Evolutionary conservation across 352 stramenopile species (phyloP).

Genomic region (Thalassiosira sp.): DNA sequence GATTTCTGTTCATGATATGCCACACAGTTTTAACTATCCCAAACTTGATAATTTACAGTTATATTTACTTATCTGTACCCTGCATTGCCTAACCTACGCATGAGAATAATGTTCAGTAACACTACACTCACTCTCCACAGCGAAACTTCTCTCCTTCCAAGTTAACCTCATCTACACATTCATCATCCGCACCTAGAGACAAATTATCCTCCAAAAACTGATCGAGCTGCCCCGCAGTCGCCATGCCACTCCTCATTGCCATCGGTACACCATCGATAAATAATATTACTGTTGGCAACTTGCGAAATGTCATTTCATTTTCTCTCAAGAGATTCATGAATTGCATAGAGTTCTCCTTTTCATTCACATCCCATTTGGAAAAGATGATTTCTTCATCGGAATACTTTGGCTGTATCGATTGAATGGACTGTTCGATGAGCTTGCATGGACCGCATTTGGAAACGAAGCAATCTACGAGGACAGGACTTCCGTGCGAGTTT

Average conservation of each 20-base stretch:
- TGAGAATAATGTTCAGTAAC: too few relatives aligned
- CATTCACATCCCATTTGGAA: conserved; percentile 25
- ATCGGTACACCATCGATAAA: conserved; percentile 20
- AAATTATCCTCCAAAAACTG: conserved; percentile 32
- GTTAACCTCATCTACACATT: neutral
- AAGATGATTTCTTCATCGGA: conserved; percentile 4
- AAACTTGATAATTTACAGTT: too few relatives aligned
- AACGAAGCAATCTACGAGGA: conserved; percentile 29
- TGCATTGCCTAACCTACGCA: too few relatives aligned
- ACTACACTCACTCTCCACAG: neutral
- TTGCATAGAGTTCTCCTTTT: neutral
- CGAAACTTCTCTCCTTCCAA: neutral
- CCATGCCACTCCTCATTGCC: conserved; percentile 28
- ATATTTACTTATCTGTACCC: too few relatives aligned
- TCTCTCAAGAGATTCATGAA: conserved; percentile 24
- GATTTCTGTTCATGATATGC: too few relatives aligned
- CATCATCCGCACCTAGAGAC: neutral
- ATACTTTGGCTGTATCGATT: conserved; percentile 1
- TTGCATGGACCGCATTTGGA: conserved; percentile 34
- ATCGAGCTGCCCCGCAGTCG: conserved; percentile 7
- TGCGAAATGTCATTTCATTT: conserved; percentile 30
- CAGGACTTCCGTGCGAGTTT: conserved; percentile 9
- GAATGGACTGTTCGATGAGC: conserved; percentile 30
- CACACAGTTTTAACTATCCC: too few relatives aligned
- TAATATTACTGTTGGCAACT: conserved; percentile 32